These are phyloP conservation scores for Starmerella sp. DNA, from an alignment of 805 yeast genomes.

Conservation along the genomic window DNA sequence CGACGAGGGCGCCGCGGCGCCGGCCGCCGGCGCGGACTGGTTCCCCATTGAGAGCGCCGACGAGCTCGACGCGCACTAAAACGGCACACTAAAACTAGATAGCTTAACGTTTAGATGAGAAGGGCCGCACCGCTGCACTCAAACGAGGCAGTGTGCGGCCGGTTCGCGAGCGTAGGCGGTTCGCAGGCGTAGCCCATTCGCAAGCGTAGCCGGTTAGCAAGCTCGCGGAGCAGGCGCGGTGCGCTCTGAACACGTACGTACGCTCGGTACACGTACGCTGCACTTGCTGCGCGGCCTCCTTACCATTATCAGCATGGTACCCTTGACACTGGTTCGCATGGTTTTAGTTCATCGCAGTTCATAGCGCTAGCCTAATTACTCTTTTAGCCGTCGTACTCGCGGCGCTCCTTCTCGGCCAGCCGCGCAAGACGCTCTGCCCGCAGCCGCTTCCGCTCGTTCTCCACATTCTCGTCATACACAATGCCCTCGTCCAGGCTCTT, in stretches of 20 bases:
- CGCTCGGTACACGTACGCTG: too few species aligned
- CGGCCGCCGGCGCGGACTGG: conserved; percentile 31
- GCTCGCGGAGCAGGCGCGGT: too few species aligned
- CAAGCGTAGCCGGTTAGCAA: background rate
- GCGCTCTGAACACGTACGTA: too few species aligned
- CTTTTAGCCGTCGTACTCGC: conserved; percentile 18
- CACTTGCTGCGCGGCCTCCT: too few species aligned
- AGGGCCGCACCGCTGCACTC: background rate
- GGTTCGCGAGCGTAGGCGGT: background rate
- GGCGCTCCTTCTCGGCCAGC: conserved; percentile 22
- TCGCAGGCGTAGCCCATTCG: background rate
- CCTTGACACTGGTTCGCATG: too few species aligned
- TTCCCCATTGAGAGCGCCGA: conserved; percentile 32
- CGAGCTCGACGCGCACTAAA: conserved; percentile 29
- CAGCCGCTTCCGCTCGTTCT: conserved; percentile 38
- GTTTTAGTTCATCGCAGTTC: too few species aligned
- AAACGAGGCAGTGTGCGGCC: too few species aligned
- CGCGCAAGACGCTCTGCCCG: conserved; percentile 28
- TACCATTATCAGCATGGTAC: too few species aligned
- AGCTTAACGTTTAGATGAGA: background rate
- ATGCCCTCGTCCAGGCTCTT: conserved; percentile 89
- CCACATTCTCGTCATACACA: conserved; percentile 71
- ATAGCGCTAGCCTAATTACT: background rate
- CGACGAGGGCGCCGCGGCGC: conserved; percentile 19
- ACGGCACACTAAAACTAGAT: conserved; percentile 24